Percentiles rank a stretch among this genome's conserved stretches.
Evolutionary conservation across 1,139 yeast genomes (phyloP).

Genomic region (Zygosaccharomyces pseudobailii): DNA sequence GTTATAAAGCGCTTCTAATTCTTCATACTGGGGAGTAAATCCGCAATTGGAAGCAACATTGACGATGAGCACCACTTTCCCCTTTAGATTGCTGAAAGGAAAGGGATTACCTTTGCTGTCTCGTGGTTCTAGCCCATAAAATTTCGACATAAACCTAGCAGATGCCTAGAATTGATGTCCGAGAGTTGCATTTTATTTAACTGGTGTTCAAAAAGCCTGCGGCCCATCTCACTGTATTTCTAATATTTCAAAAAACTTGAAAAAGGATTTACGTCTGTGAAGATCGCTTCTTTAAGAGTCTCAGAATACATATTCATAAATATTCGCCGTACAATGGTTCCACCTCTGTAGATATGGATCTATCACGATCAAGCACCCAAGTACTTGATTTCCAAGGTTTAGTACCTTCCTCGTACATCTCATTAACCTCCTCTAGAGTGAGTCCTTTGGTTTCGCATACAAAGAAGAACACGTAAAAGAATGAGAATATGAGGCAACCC

Average conservation of each 20-base stretch:
- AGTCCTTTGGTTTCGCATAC: conserved; percentile 73
- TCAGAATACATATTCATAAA: not conserved
- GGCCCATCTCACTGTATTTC: not conserved
- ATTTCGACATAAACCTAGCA: conserved; percentile 19
- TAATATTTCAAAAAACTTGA: not conserved
- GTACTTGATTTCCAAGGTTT: conserved; percentile 44
- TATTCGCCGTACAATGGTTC: not conserved
- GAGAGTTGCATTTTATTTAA: too few species aligned
- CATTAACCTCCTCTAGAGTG: conserved; percentile 68
- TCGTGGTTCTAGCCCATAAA: conserved; percentile 48
- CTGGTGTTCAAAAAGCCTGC: not conserved
- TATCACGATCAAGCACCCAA: conserved; percentile 35
- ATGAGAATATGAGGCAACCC: conserved; percentile 60
- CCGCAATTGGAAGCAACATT: conserved; percentile 76
- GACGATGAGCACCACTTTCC: conserved; percentile 79
- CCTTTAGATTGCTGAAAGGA: conserved; percentile 60
- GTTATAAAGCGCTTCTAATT: conserved; percentile 69
- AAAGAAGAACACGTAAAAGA: conserved; percentile 60
- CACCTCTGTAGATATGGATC: conserved; percentile 22
- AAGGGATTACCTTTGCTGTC: conserved; percentile 51
- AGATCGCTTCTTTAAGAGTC: not conserved
- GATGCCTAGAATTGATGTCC: too few species aligned
- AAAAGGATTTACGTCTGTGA: not conserved
- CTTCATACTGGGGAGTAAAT: conserved; percentile 55
- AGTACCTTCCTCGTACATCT: conserved; percentile 44